phyloP scores from a whole-genome alignment of 768 basidiomycete species.

The Suillus occidentalis region DNA sequence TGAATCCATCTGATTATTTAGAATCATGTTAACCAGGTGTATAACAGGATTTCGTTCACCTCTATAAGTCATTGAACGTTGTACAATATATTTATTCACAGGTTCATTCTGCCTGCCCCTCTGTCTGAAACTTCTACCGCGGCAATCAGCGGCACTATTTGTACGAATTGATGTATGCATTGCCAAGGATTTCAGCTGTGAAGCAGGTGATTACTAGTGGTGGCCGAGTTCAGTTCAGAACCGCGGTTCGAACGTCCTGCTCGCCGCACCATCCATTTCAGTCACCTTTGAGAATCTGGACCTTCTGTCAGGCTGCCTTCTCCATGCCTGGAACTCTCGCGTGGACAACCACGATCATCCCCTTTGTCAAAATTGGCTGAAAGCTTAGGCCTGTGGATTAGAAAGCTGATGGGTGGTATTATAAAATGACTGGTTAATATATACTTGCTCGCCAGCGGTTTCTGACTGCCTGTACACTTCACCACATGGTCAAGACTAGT shows the following conservation, averaged over 20 bases:
- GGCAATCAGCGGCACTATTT: not conserved
- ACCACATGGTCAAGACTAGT: not conserved
- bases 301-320: not conserved
- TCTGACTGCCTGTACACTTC: not conserved
- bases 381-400: not conserved
- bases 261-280: not conserved
- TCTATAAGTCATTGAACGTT: not conserved
- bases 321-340: not conserved
- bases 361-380: not conserved
- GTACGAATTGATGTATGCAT: not conserved
- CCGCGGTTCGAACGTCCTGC: not conserved
- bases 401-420: not conserved
- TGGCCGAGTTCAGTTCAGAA: no score
- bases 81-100: slow-evolving; percentile 3
- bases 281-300: not conserved
- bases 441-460: not conserved
- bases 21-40: not conserved
- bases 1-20: not conserved
- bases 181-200: not conserved
- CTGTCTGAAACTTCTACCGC: not conserved
- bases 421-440: not conserved
- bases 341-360: not conserved
- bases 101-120: not conserved
- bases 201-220: not conserved
- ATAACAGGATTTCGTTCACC: not conserved